Evolutionary conservation across 192 early-diverging fungal species (phyloP).

Genomic region (Chytriomyces confervae): DNA sequence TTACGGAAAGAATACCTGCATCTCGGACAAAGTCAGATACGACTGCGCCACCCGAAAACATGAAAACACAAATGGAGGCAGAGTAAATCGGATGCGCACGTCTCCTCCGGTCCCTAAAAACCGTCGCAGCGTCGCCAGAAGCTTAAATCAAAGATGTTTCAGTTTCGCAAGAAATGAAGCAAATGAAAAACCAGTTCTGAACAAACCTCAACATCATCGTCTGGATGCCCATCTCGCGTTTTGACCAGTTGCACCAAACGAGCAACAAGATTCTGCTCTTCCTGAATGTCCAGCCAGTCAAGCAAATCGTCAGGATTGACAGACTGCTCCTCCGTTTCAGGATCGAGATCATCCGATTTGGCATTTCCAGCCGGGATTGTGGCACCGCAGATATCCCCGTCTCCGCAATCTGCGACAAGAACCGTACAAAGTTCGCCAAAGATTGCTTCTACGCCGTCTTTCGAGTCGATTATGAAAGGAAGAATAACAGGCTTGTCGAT

Average conservation of each 20-base stretch:
- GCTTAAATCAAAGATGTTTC: slow-evolving; percentile 40
- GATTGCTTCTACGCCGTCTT: slow-evolving; percentile 78
- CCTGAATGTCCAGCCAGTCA: slow-evolving; percentile 89
- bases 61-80: slow-evolving; percentile 81
- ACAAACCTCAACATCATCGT: slow-evolving; percentile 76
- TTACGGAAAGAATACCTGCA: slow-evolving; percentile 44
- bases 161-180: not conserved
- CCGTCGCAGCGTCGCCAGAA: slow-evolving; percentile 82
- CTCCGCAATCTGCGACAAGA: slow-evolving; percentile 80
- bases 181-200: not conserved
- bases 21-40: slow-evolving; percentile 32
- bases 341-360: not conserved
- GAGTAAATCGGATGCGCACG: slow-evolving; percentile 89
- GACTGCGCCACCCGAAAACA: slow-evolving; percentile 65
- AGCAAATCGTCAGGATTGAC: slow-evolving; percentile 48
- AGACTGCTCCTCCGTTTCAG: slow-evolving; percentile 8
- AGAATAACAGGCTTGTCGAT: not conserved
- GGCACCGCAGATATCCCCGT: slow-evolving; percentile 65
- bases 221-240: slow-evolving; percentile 61
- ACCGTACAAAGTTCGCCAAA: slow-evolving; percentile 79
- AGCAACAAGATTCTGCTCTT: slow-evolving; percentile 93
- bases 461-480: slow-evolving; percentile 59
- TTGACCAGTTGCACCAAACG: slow-evolving; percentile 58
- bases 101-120: slow-evolving; percentile 90
- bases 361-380: slow-evolving; percentile 18